phyloP scores from a whole-genome alignment of 176 grass and related monocot genomes.

The Neostapfia colusana region DNA sequence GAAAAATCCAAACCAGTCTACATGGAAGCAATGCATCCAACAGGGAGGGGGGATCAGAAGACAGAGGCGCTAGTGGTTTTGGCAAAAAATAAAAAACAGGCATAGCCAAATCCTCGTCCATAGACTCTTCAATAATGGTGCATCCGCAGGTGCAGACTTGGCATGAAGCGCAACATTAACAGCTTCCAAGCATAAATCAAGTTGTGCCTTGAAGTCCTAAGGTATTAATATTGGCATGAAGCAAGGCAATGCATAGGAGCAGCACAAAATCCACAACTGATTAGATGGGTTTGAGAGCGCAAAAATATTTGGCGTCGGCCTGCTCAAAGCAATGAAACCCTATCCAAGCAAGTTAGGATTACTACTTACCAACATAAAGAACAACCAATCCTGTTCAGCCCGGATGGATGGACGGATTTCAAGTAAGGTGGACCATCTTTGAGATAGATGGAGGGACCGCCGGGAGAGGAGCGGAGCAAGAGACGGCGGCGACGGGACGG shows the following conservation, averaged over 20 bases:
- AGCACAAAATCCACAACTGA: not conserved
- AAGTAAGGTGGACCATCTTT: not conserved
- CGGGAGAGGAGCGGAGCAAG: not conserved
- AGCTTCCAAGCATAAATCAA: not conserved
- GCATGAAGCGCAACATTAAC: not conserved
- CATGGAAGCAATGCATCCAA: conserved; percentile 5
- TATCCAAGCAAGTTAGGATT: not conserved
- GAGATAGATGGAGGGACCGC: not conserved
- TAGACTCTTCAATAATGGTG: not conserved
- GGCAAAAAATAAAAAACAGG: not conserved
- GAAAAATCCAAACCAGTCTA: not conserved
- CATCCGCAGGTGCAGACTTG: not conserved
- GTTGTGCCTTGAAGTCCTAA: not conserved
- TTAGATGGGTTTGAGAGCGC: not conserved
- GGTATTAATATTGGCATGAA: not conserved
- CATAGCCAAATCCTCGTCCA: not conserved
- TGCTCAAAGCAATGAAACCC: not conserved
- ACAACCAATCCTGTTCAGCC: not conserved
- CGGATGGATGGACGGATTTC: not conserved
- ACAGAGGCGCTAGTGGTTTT: not conserved
- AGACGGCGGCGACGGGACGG: not conserved
- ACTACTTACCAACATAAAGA: not conserved
- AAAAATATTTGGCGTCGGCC: not conserved
- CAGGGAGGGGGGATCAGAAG: not conserved
- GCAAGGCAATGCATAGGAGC: not conserved